Conservation (phyloP, 768 basidiomycete species). For the Suillus subaureus region DNA sequence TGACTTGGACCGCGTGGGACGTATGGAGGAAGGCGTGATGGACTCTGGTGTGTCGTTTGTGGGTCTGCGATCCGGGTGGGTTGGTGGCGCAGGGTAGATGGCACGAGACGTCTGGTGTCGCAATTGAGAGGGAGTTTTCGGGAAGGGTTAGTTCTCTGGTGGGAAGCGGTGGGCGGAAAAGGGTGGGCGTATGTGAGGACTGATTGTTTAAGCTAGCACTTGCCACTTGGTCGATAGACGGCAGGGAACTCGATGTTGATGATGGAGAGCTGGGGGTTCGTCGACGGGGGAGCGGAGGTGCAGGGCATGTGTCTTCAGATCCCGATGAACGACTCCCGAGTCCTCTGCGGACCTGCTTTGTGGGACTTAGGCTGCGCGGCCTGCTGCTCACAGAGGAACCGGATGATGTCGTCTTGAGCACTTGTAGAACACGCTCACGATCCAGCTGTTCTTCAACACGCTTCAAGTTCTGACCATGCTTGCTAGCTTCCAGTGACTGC, state of each 20-base stretch:
- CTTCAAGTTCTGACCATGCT: constrained; percentile 70
- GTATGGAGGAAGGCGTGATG: constrained; percentile 31
- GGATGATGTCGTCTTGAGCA: constrained; percentile 64
- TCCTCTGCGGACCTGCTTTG: constrained; percentile 19
- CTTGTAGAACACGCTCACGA: constrained; percentile 68
- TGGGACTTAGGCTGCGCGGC: constrained; percentile 34
- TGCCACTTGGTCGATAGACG: constrained; percentile 47
- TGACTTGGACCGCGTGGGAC: constrained; percentile 56
- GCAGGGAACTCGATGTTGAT: constrained; percentile 34
- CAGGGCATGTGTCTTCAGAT: constrained; percentile 25
- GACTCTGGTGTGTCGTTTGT: constrained; percentile 27
- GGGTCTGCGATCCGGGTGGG: constrained; percentile 56
- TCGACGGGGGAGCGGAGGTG: constrained; percentile 40
- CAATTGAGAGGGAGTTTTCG: neutral
- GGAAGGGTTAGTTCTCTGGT: constrained; percentile 16
- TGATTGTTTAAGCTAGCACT: constrained; percentile 31
- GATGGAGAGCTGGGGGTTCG: constrained; percentile 37
- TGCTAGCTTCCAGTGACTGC: constrained; percentile 74
- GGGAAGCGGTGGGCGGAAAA: constrained; percentile 27
- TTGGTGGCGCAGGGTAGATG: constrained; percentile 47
- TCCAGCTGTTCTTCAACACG: constrained; percentile 68
- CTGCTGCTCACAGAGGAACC: constrained; percentile 22
- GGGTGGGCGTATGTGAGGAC: constrained; percentile 12
- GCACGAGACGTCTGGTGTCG: constrained; percentile 34
- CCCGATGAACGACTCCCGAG: neutral